Base-by-base conservation (phyloP, 768 basidiomycete species). In the Cubamyces sp. region DNA sequence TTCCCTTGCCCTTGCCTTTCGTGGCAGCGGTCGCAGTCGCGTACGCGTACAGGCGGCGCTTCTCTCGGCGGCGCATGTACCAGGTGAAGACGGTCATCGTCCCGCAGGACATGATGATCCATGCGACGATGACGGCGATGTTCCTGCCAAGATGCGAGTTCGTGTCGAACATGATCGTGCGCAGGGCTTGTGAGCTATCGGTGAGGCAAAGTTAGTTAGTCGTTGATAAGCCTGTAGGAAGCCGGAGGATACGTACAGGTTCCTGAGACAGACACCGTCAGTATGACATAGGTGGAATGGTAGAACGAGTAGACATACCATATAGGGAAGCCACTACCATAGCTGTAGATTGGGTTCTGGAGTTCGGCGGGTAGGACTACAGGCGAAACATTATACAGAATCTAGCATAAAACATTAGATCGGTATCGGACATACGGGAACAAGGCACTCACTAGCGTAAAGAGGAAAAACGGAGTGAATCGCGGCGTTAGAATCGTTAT, bases 91-190 rank as follows among this genome's bases (percentile, higher is more conserved):
- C 34, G n/a, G 67, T 23, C 5, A 68, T 46, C 30, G 70, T 73
- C 28, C 54, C 43, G 48, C 65, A 65, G 4, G 72, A 73, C 28
- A 71, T 47, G 30, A 63, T 26, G 37, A 73, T 67, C 76, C 76
- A 78, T 3, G 62, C 74, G 52, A 76, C 18, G 43, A 77, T 69
- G 21, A 78, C 73, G 18, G 70, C 76, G 16, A 70, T 72, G 61
- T 74, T 74, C n/a, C 54, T 68, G 11, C 70, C 74, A 15, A 77
- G 66, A 26, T 68, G 62, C 43, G 67, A 67, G 46, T 69, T 61
- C 23, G 76, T 76, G 65, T 76, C 64, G 72, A 78, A 78, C 45
- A 77, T 64, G 61, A 78, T 73, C 19, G 72, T 73, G 30, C 75
- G 72, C 11, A 75, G 67, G 0, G 75, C 75, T 43, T 70, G 56